These are phyloP conservation scores for Alternaria ethzedia DNA, from an alignment of 2,329 filamentous ascomycete species.

Conservation along the genomic window DNA sequence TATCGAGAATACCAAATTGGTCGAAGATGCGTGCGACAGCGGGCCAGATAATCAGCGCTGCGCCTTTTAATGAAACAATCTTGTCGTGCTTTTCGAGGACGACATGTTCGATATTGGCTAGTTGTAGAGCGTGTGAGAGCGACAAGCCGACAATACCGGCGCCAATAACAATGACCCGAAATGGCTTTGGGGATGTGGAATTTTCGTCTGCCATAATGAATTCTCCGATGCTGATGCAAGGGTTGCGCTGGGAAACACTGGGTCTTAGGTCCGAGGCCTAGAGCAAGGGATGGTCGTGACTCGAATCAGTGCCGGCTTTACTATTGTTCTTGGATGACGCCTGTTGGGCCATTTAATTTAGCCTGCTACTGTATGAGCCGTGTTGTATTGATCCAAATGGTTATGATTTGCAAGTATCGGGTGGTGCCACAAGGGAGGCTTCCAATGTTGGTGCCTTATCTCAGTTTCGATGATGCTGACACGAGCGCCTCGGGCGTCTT, in stretches of 20 bases:
- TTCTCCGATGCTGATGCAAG: background rate
- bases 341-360: background rate
- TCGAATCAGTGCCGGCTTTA: background rate
- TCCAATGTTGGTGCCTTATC: background rate
- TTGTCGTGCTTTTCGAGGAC: constrained; percentile 31
- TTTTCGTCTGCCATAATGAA: background rate
- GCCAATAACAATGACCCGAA: constrained; percentile 25
- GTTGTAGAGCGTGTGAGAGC: constrained; percentile 26
- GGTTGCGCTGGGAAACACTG: background rate
- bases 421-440: background rate
- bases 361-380: background rate
- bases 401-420: background rate
- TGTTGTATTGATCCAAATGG: background rate
- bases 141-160: constrained; percentile 27
- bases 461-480: background rate
- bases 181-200: constrained; percentile 9
- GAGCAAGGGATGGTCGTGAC: background rate
- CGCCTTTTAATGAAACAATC: constrained; percentile 27
- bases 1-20: constrained; percentile 27
- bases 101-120: constrained; percentile 29
- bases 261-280: background rate
- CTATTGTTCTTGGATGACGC: background rate
- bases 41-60: constrained; percentile 29
- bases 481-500: background rate
- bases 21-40: constrained; percentile 28